A percentile compares a stretch with the other conserved stretches of the same genome.
These are phyloP conservation scores for Penicillium concentricum DNA, from an alignment of 2,329 filamentous ascomycete species.

Conservation along the genomic window DNA sequence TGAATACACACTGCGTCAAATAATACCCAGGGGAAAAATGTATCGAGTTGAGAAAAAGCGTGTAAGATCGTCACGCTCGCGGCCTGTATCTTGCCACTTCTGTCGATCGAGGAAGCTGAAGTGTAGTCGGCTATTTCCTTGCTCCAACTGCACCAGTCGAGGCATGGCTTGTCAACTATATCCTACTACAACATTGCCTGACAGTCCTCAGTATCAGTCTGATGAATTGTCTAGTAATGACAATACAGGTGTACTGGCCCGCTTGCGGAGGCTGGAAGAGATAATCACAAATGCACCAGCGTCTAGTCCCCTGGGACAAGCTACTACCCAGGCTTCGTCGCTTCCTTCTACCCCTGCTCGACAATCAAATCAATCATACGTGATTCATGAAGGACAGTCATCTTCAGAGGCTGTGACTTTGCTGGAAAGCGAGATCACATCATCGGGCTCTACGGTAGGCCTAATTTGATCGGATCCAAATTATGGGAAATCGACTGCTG, in stretches of 20 bases:
- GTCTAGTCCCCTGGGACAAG: neutral
- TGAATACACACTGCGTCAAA: neutral
- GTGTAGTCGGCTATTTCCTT: constrained; percentile 53
- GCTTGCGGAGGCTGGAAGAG: constrained; percentile 16
- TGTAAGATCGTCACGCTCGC: constrained; percentile 12
- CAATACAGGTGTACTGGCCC: constrained; percentile 12
- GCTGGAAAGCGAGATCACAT: constrained; percentile 18
- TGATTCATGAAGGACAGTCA: neutral
- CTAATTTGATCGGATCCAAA: neutral
- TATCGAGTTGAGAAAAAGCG: constrained; percentile 13
- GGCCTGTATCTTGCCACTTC: constrained; percentile 37
- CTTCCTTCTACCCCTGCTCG: neutral
- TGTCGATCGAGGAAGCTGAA: constrained; percentile 48
- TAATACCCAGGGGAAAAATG: constrained; percentile 2
- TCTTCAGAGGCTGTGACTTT: constrained; percentile 11
- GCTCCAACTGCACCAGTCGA: constrained; percentile 45
- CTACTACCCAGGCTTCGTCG: neutral
- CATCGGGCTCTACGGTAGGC: constrained; percentile 10
- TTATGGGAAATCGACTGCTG: neutral
- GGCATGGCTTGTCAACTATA: constrained; percentile 28
- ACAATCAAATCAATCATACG: neutral
- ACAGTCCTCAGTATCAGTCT: neutral
- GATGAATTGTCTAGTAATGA: neutral
- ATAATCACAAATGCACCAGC: constrained; percentile 6
- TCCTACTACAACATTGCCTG: neutral